Percentiles rank a stretch among this genome's conserved stretches.
Conservation (phyloP, 2,329 filamentous ascomycete species). For the Tolypocladium ophioglossoides region DNA sequence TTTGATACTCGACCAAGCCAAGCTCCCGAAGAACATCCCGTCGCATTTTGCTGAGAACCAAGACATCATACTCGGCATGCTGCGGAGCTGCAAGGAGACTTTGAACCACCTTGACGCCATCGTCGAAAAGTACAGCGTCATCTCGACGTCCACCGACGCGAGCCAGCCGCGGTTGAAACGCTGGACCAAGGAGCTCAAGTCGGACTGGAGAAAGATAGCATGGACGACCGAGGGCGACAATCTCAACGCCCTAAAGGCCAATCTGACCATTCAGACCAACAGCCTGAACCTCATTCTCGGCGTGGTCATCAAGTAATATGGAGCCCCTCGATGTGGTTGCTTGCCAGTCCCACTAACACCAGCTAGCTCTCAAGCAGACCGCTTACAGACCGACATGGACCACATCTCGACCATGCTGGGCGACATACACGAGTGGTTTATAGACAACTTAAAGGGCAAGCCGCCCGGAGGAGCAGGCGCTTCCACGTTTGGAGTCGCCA, state of each 20-base stretch:
- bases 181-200: slow-evolving; percentile 1
- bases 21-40: slow-evolving; percentile 1
- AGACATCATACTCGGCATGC: slow-evolving; percentile 3
- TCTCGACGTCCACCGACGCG: background rate
- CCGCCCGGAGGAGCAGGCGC: background rate
- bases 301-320: slow-evolving; percentile 3
- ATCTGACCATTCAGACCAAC: slow-evolving; percentile 4
- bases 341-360: background rate
- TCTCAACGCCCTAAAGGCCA: background rate
- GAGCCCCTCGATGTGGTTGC: too few relatives aligned
- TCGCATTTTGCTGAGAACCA: slow-evolving; percentile 1
- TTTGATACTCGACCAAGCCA: background rate
- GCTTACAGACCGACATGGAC: slow-evolving; percentile 1
- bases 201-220: slow-evolving; percentile 3
- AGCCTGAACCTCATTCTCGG: slow-evolving; percentile 4
- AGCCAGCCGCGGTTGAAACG: background rate
- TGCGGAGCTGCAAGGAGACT: slow-evolving; percentile 2
- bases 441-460: background rate
- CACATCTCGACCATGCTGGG: slow-evolving; percentile 1
- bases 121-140: slow-evolving; percentile 1
- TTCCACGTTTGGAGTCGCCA: background rate
- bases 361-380: slow-evolving; percentile 1
- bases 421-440: slow-evolving; percentile 1
- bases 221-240: slow-evolving; percentile 6
- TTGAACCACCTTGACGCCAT: background rate